Evolutionary conservation across 2,329 filamentous ascomycete genomes (phyloP).

Genomic region (Epichloe typhina): DNA sequence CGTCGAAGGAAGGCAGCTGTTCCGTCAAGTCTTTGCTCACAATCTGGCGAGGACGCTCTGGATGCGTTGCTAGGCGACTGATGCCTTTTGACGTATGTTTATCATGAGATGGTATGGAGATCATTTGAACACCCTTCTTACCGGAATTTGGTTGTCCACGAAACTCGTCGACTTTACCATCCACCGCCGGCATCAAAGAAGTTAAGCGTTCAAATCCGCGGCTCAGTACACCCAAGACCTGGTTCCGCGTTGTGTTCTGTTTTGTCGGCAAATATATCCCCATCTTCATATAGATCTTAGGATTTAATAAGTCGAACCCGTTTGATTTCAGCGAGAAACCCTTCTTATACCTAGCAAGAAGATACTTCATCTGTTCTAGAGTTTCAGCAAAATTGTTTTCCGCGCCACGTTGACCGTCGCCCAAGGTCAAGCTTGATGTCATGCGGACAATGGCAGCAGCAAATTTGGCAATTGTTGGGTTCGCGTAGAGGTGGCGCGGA

Average conservation of each 20-base stretch:
- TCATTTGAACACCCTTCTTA: not conserved
- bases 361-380: not conserved
- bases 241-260: not conserved
- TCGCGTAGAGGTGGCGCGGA: conserved; percentile 22
- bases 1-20: conserved; percentile 13
- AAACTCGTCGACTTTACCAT: not conserved
- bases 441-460: conserved; percentile 12
- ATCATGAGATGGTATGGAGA: not conserved
- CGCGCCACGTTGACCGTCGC: conserved; percentile 16
- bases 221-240: not conserved
- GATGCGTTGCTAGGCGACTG: not conserved
- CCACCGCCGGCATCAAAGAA: not conserved
- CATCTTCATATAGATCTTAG: not conserved
- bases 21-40: conserved; percentile 15
- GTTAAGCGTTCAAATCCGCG: not conserved
- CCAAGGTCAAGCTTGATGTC: not conserved
- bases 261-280: not conserved
- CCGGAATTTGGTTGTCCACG: not conserved
- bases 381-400: conserved; percentile 16
- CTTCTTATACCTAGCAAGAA: not conserved
- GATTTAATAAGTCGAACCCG: not conserved
- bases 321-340: not conserved
- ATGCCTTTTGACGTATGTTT: not conserved
- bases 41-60: conserved; percentile 7
- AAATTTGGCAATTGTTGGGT: conserved; percentile 15